A percentile compares a stretch with the other conserved stretches of the same genome.
Evolutionary conservation across 179 eudicot species (phyloP).

Genomic region (Actinidia chinensis): DNA sequence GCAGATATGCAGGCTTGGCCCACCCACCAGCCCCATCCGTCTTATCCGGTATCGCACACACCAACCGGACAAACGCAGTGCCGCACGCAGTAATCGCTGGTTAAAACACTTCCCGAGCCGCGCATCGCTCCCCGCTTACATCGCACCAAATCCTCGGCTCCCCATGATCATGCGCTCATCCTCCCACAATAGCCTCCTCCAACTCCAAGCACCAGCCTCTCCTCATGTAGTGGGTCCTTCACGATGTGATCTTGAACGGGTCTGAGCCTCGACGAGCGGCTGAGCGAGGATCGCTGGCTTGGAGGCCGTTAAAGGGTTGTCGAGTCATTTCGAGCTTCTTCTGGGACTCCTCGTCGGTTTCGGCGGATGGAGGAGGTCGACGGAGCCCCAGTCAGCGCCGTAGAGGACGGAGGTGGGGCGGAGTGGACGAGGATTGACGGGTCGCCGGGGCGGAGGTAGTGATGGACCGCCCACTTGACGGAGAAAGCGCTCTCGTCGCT

Average conservation of each 20-base stretch:
- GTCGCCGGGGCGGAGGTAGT: constrained; percentile 69
- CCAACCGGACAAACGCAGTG: constrained; percentile 67
- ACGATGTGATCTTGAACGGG: constrained; percentile 81
- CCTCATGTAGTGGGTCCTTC: constrained; percentile 84
- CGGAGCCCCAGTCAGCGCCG: constrained; percentile 81
- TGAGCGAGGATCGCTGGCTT: constrained; percentile 59
- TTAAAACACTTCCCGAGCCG: constrained; percentile 62
- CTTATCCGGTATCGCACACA: constrained; percentile 54
- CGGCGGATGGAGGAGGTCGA: constrained; percentile 39
- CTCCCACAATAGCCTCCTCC: too few species aligned
- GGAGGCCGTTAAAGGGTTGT: constrained; percentile 55
- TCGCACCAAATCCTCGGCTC: constrained; percentile 63
- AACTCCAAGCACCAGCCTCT: too few species aligned
- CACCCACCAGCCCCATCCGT: constrained; percentile 28
- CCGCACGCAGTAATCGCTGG: constrained; percentile 63
- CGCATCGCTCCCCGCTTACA: constrained; percentile 33
- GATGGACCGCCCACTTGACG: constrained; percentile 73
- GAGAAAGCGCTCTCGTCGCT: constrained; percentile 72
- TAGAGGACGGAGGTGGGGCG: constrained; percentile 74
- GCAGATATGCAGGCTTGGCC: constrained; percentile 28
- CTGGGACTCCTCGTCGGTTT: constrained; percentile 29
- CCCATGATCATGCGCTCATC: constrained; percentile 69
- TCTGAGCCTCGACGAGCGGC: constrained; percentile 53
- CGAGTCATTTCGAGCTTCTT: constrained; percentile 67
- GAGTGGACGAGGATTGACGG: constrained; percentile 60